Base-by-base conservation (phyloP, 2,329 filamentous ascomycete genomes). In the Fusarium xylarioides region DNA sequence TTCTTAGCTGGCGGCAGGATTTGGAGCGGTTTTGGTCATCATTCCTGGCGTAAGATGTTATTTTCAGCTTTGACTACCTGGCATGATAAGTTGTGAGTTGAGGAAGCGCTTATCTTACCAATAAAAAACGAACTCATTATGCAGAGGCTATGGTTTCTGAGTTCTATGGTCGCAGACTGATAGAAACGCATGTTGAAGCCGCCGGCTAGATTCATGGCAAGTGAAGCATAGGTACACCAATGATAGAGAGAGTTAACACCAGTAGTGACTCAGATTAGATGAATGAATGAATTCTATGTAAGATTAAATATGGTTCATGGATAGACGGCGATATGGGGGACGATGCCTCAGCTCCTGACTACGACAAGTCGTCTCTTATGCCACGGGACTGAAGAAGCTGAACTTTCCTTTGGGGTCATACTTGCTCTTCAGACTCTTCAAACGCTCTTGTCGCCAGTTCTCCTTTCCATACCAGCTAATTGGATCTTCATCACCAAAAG, bases 381-480 rank as follows among this genome's bases (percentile, higher is more conserved):
- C 74, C 37, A 77, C 66, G 1, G 84, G 86, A 28, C 79, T 81
- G 65, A 82, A 87, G 71, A 84, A 85, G 77, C 80, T 83, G 63
- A 87, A 87, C 60, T 76, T 80, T 34, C 81, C 78, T 7, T 81
- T 59, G 4, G 84, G 86, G 64, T 89, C 87, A 66, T 86, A 88
- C 71, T 83, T 82, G 34, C 76, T 68, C 82, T 89, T 89, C 75
- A 89, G 70, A 14, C 69, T 72, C 67, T 76, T 79, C 73, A 89
- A 78, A 57, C 81, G 83, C 58, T 83, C 76, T 71, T 85, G 79
- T 19, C 87, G 82, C 85, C 87, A 88, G 44, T 73, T 58, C 56
- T 88, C 87, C 57, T 79, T 79, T 12, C 87, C 87, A 73, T 90
- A 89, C 79, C 83, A 80, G 5, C 79, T 76, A 54, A 78, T 62